Conservation (phyloP, 805 yeast species). For the Schwanniomyces pseudopolymorphus region DNA sequence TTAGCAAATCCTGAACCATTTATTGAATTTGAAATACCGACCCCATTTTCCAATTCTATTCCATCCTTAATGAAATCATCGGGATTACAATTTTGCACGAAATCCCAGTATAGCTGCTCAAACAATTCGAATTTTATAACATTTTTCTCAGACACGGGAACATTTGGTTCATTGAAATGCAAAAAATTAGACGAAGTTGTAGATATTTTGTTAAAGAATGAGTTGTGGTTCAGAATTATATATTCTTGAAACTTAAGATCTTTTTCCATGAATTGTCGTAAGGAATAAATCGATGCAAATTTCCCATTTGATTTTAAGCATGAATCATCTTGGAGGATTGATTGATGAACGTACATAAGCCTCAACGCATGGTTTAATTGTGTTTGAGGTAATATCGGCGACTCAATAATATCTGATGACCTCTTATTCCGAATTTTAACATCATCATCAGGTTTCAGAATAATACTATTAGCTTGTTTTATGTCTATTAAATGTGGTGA, state of each 20-base stretch:
- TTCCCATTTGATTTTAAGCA: constrained; percentile 21
- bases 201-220: constrained; percentile 9
- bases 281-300: constrained; percentile 50
- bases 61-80: constrained; percentile 23
- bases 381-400: constrained; percentile 17
- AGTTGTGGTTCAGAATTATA: constrained; percentile 15
- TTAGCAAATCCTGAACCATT: constrained; percentile 35
- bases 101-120: constrained; percentile 46
- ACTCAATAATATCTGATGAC: constrained; percentile 8
- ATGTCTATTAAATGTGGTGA: constrained; percentile 49
- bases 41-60: constrained; percentile 27
- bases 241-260: constrained; percentile 44
- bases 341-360: constrained; percentile 9
- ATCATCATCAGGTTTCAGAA: constrained; percentile 10
- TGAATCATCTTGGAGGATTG: constrained; percentile 16
- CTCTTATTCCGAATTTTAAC: constrained; percentile 6
- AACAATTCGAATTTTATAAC: constrained; percentile 19
- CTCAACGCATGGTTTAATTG: constrained; percentile 14
- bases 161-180: constrained; percentile 5
- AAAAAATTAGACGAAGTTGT: constrained; percentile 2
- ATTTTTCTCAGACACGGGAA: constrained; percentile 11
- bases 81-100: constrained; percentile 22
- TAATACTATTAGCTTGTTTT: constrained; percentile 23
- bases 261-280: constrained; percentile 60
- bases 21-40: constrained; percentile 26